These are phyloP conservation scores for Setaria italica DNA, from an alignment of 202 grass and related monocot species.

Conservation along the genomic window DNA sequence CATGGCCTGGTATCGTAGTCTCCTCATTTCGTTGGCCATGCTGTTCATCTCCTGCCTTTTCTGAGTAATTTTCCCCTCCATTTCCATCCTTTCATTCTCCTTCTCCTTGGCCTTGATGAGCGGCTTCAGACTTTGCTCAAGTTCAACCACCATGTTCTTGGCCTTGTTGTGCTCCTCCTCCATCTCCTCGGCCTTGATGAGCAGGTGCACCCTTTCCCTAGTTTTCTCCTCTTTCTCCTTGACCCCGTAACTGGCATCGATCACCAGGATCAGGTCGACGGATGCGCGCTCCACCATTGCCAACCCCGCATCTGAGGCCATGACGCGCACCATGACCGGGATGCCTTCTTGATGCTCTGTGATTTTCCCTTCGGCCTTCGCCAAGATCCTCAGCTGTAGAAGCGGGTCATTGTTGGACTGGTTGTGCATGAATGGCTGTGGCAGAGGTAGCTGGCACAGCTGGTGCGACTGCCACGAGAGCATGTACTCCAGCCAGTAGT, in stretches of 20 bases:
- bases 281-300: neutral
- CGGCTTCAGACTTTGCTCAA: neutral
- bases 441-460: constrained; percentile 8
- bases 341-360: neutral
- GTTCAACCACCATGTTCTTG: too few relatives aligned
- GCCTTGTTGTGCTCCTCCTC: too few relatives aligned
- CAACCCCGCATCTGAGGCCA: neutral
- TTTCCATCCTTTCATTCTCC: neutral
- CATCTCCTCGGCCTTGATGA: neutral
- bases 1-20: too few relatives aligned
- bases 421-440: neutral
- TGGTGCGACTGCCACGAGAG: neutral
- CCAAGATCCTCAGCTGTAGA: neutral
- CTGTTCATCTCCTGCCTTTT: neutral
- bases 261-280: neutral
- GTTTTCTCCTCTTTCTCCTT: neutral
- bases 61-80: neutral
- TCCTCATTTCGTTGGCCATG: too few relatives aligned
- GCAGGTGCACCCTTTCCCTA: neutral
- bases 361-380: neutral
- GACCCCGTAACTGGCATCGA: neutral
- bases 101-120: neutral
- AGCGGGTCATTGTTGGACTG: neutral
- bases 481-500: constrained; percentile 21
- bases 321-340: neutral